These are phyloP conservation scores for Chlamydomonas applanata DNA, from an alignment of 139 green algal species.

Conservation along the genomic window DNA sequence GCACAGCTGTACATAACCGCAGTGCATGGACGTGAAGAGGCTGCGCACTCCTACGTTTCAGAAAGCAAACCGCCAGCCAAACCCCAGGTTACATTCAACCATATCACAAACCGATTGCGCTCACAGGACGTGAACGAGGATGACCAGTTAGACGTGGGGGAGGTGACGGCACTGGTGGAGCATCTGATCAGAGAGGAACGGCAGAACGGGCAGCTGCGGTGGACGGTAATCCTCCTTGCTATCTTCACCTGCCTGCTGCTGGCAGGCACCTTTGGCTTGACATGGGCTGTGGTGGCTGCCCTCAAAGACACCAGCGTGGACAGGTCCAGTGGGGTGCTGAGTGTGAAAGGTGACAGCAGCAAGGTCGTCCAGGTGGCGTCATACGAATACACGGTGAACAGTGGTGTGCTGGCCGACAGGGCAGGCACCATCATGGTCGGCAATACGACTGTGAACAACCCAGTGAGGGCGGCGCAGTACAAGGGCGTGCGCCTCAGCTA, in stretches of 20 bases:
- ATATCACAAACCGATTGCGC: no score
- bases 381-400: no score
- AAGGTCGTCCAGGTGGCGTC: no score
- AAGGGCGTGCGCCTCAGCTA: not conserved
- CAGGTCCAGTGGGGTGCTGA: not conserved
- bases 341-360: no score
- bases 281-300: not conserved
- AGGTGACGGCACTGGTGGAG: slow-evolving; percentile 8
- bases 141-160: not conserved
- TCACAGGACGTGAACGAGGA: not conserved
- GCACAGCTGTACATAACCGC: no score
- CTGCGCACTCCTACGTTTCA: no score
- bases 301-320: not conserved
- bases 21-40: no score
- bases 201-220: not conserved
- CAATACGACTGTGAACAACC: no score
- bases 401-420: no score
- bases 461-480: not conserved
- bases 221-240: not conserved
- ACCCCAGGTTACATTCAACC: no score
- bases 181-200: not conserved
- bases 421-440: no score
- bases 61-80: no score
- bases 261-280: slow-evolving; percentile 8
- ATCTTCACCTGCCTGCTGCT: slow-evolving; percentile 1